phyloP scores from a whole-genome alignment of 495 filamentous ascomycete genomes.

The Xylaria longipes region DNA sequence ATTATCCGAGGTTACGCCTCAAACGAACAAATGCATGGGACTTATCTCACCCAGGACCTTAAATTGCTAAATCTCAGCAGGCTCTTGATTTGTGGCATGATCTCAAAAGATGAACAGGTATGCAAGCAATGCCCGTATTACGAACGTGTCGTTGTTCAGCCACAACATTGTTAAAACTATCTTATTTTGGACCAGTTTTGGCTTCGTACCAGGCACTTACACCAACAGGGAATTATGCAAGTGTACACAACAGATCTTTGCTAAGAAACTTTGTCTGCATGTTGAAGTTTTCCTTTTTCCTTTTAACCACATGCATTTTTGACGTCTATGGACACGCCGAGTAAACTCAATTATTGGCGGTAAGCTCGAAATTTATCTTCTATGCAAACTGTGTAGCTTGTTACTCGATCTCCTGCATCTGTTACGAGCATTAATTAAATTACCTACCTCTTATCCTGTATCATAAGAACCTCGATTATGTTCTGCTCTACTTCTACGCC shows the following conservation, averaged over 20 bases:
- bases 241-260: neutral
- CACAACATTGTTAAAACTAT: neutral
- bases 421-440: neutral
- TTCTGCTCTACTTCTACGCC: neutral
- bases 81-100: too few species aligned
- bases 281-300: neutral
- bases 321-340: neutral
- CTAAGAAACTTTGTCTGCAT: neutral
- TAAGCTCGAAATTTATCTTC: neutral
- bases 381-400: neutral
- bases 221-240: neutral
- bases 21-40: neutral
- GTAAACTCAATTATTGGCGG: neutral
- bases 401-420: neutral
- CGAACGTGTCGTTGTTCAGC: neutral
- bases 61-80: too few species aligned
- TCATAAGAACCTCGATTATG: too few species aligned
- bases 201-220: neutral
- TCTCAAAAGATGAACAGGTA: neutral
- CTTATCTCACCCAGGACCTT: too few species aligned
- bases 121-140: neutral
- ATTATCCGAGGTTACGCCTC: neutral
- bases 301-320: neutral
- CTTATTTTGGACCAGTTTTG: neutral
- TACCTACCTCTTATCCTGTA: neutral